Base-by-base conservation (phyloP, 352 stramenopile genomes). In the Globisporangium abappressorium region DNA sequence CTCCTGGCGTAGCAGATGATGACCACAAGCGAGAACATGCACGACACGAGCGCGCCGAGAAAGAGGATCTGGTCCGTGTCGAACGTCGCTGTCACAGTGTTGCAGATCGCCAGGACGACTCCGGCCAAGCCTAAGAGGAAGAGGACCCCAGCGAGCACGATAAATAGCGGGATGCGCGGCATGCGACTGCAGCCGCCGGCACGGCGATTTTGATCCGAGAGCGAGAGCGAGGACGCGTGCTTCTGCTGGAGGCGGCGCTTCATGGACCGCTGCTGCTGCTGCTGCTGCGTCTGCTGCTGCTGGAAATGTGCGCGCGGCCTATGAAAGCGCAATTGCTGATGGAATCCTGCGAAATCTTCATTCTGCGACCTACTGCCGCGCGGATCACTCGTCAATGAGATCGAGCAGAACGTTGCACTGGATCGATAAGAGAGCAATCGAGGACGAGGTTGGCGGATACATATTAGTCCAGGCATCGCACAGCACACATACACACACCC, bases 1-100 rank as follows among this genome's bases (percentile, higher is more conserved):
- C 83, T 92, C 63, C 74, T 71, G 57, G 73, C 33, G 71, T 92
- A 96, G 64, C 82, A 84, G 18, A 90, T 62, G 57, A 95, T 80
- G 43, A 96, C 87, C 18, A 90, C 75, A 24, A 89, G 57, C 34
- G 82, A 94, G 70, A 94, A 95, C 33, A 73, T 66, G n/a, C 69
- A 66, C 1, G 87, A 96, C 24, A 90, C 82, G 43, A 90, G 70
- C 3, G 85, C 83, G 18, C 89, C 89, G 0, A 92, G 68, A 46
- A 93, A 92, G 26, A 96, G 76, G 38, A 89, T 87, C 70, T 84
- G 67, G 55, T 89, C 81, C 0, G 77, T 82, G 30, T 72, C 78
- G 57, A 81, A 79, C 30, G 65, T 69, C 41, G 69, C 62, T 5
- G 74, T 62, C 1, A 33, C 65, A 0, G 34, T 51, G 49, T 14